These are phyloP conservation scores for Tuber microsphaerosporum DNA, from an alignment of 495 filamentous ascomycete genomes.

Conservation along the genomic window DNA sequence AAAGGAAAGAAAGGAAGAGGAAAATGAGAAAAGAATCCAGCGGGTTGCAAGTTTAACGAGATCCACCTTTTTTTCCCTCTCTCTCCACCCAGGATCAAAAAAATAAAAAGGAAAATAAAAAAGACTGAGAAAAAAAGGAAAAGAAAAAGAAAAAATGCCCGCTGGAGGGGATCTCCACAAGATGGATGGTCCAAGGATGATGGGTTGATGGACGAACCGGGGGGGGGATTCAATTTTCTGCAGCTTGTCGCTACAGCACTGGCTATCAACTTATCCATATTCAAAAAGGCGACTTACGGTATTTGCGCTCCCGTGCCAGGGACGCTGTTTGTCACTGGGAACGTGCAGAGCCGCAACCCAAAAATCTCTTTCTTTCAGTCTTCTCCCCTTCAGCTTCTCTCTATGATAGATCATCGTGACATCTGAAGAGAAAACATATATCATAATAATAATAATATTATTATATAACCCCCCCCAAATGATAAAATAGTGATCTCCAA, in stretches of 20 bases:
- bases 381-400: conserved; percentile 28
- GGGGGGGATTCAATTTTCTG: not conserved
- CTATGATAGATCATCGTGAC: conserved; percentile 18
- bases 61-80: not conserved
- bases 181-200: conserved; percentile 7
- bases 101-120: not conserved
- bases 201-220: not conserved
- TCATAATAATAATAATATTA: not conserved
- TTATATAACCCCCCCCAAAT: not conserved
- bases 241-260: conserved; percentile 1
- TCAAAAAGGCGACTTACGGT: conserved; percentile 10
- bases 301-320: conserved; percentile 26
- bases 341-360: conserved; percentile 36
- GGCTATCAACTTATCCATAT: not conserved
- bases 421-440: not conserved
- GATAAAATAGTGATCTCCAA: not conserved
- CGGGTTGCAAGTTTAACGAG: not conserved
- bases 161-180: conserved; percentile 2
- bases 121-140: not conserved
- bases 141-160: not conserved
- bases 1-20: not conserved
- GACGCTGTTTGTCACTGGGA: conserved; percentile 22
- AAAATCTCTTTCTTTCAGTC: conserved; percentile 13
- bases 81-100: not conserved
- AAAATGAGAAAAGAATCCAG: not conserved